phyloP scores from a whole-genome alignment of 768 basidiomycete genomes.

The Filobasidium floriforme region DNA sequence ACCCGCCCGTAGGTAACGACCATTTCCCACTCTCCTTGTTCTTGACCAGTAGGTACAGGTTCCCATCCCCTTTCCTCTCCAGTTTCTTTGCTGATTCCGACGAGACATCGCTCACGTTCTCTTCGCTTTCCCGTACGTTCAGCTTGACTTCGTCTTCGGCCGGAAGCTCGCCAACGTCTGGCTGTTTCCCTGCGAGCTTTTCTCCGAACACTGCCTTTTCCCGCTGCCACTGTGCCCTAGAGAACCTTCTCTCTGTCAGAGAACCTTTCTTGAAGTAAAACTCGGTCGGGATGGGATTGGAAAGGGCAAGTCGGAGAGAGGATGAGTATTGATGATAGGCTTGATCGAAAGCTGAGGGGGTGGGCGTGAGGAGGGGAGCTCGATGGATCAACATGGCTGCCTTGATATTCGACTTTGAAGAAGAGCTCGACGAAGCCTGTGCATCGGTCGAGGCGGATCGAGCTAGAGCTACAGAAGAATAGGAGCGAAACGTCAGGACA shows the following conservation, averaged over 20 bases:
- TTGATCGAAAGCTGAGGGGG: slow-evolving; percentile 62
- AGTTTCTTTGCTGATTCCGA: slow-evolving; percentile 55
- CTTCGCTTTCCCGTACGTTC: slow-evolving; percentile 27
- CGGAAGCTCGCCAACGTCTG: slow-evolving; percentile 42
- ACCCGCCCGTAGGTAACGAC: slow-evolving; percentile 68
- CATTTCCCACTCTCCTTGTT: slow-evolving; percentile 55
- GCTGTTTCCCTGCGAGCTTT: slow-evolving; percentile 49
- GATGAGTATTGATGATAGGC: slow-evolving; percentile 78
- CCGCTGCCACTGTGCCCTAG: slow-evolving; percentile 62
- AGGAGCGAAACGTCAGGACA: background rate
- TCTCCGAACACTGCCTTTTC: slow-evolving; percentile 69
- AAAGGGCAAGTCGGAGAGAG: slow-evolving; percentile 72
- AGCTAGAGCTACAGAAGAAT: background rate
- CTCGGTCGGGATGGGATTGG: slow-evolving; percentile 77
- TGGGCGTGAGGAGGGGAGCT: slow-evolving; percentile 42
- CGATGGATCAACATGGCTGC: slow-evolving; percentile 46
- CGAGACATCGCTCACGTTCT: slow-evolving; percentile 45
- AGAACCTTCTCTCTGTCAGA: slow-evolving; percentile 71
- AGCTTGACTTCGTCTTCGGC: slow-evolving; percentile 34
- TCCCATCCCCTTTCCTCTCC: slow-evolving; percentile 73
- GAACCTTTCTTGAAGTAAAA: slow-evolving; percentile 94
- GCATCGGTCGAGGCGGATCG: slow-evolving; percentile 7
- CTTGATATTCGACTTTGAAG: background rate
- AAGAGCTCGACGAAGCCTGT: background rate
- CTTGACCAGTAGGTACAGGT: slow-evolving; percentile 77